A percentile compares a stretch with the other conserved stretches of the same genome.
Evolutionary conservation across 2,329 filamentous ascomycete species (phyloP).

Genomic region (Thielaviopsis ethacetica): DNA sequence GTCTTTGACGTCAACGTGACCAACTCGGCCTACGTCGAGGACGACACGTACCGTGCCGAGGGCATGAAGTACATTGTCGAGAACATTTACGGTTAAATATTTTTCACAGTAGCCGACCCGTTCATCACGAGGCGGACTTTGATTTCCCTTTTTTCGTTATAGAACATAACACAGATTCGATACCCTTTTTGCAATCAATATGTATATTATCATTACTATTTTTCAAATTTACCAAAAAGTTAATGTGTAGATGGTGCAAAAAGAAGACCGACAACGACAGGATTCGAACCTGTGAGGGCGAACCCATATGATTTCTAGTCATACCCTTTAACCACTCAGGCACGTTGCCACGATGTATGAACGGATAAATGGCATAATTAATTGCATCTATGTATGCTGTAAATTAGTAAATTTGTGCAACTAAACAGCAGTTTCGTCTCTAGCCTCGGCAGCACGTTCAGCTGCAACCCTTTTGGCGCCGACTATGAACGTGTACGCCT

Average conservation of each 20-base stretch:
- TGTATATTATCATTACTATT: background rate
- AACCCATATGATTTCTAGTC: constrained; percentile 8
- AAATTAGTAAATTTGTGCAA: no score
- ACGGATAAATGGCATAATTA: no score
- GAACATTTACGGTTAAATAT: constrained; percentile 9
- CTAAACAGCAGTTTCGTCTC: no score
- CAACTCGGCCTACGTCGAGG: constrained; percentile 22
- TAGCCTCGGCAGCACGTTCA: no score
- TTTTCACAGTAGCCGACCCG: background rate
- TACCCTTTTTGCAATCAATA: background rate
- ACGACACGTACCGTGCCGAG: constrained; percentile 27
- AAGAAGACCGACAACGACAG: constrained; percentile 6
- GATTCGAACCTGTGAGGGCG: constrained; percentile 8
- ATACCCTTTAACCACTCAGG: constrained; percentile 9
- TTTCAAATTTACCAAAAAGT: background rate
- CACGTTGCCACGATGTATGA: background rate
- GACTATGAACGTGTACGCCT: no score
- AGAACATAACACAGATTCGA: background rate
- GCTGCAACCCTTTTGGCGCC: no score
- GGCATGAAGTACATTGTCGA: constrained; percentile 23
- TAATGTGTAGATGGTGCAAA: no score
- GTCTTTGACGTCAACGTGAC: constrained; percentile 33
- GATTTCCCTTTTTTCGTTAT: no score
- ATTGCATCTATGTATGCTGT: no score
- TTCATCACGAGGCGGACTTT: no score